A percentile compares a stretch with the other conserved stretches of the same genome.
Evolutionary conservation across 768 basidiomycete genomes (phyloP).

Genomic region (Exidia glandulosa): DNA sequence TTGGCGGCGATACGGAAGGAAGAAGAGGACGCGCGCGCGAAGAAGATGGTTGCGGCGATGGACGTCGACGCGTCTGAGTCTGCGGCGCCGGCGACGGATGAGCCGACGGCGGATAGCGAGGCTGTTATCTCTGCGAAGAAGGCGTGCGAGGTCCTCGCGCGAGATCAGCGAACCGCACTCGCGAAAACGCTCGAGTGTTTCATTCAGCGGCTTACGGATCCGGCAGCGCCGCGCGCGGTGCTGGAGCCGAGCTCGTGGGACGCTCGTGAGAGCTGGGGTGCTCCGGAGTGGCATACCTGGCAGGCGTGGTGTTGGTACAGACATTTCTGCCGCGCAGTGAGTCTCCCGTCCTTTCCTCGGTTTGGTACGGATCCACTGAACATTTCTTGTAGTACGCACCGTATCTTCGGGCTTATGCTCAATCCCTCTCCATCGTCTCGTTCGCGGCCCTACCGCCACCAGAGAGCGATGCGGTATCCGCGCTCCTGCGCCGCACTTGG

Average conservation of each 20-base stretch:
- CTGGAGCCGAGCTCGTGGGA: slow-evolving; percentile 62
- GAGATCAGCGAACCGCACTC: slow-evolving; percentile 66
- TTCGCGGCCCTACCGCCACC: slow-evolving; percentile 29
- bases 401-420: slow-evolving; percentile 62
- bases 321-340: slow-evolving; percentile 73
- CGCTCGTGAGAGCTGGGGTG: slow-evolving; percentile 54
- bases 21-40: slow-evolving; percentile 76
- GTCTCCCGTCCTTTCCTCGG: slow-evolving; percentile 16
- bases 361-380: background rate
- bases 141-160: slow-evolving; percentile 59
- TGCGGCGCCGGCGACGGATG: slow-evolving; percentile 37
- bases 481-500: slow-evolving; percentile 1
- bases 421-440: slow-evolving; percentile 58
- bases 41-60: slow-evolving; percentile 23
- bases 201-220: slow-evolving; percentile 48
- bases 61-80: slow-evolving; percentile 42
- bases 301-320: slow-evolving; percentile 88
- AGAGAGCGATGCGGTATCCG: background rate
- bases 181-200: slow-evolving; percentile 70
- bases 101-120: slow-evolving; percentile 58
- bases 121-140: slow-evolving; percentile 62
- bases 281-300: slow-evolving; percentile 74
- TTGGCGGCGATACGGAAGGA: slow-evolving; percentile 71
- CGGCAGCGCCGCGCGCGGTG: slow-evolving; percentile 40
- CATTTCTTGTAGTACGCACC: slow-evolving; percentile 52